phyloP scores from a whole-genome alignment of 2,329 filamentous ascomycete genomes.

The Lizonia empirigonia region DNA sequence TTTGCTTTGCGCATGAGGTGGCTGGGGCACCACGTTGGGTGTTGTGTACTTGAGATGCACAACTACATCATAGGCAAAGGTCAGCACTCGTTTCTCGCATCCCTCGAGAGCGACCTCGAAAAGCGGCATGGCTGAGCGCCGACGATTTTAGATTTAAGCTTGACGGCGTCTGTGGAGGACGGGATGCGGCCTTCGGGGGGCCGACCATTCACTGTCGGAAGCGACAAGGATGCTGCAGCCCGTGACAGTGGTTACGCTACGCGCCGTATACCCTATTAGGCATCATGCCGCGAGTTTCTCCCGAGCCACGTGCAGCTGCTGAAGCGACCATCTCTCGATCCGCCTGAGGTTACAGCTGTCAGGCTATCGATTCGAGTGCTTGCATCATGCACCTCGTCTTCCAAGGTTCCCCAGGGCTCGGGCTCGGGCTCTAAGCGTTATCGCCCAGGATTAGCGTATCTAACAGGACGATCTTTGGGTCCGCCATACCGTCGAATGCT shows the following conservation, averaged over 20 bases:
- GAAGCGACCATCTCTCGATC: not conserved
- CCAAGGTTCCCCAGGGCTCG: conserved; percentile 3
- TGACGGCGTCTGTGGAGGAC: conserved; percentile 25
- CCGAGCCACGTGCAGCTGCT: conserved; percentile 1
- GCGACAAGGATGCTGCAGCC: not conserved
- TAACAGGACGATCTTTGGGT: conserved; percentile 13
- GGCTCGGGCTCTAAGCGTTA: conserved; percentile 16
- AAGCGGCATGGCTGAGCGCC: conserved; percentile 13
- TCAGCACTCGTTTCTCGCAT: conserved; percentile 2
- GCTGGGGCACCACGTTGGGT: conserved; percentile 15
- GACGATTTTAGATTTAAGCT: conserved; percentile 24
- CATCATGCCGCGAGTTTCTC: conserved; percentile 13
- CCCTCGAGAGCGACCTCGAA: not conserved
- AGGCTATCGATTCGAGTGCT: conserved; percentile 6
- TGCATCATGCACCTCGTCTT: conserved; percentile 14
- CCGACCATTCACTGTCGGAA: conserved; percentile 24
- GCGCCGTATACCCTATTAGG: conserved; percentile 13
- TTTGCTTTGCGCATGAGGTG: conserved; percentile 10
- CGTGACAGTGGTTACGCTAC: conserved; percentile 20
- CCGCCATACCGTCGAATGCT: conserved; percentile 6
- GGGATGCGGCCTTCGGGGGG: conserved; percentile 25
- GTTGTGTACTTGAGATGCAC: conserved; percentile 13
- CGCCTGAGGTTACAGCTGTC: conserved; percentile 12
- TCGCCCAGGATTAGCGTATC: conserved; percentile 1
- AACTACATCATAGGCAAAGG: conserved; percentile 18